Conservation (phyloP, 192 early-diverging fungal genomes). For the Coemansia sp. region DNA sequence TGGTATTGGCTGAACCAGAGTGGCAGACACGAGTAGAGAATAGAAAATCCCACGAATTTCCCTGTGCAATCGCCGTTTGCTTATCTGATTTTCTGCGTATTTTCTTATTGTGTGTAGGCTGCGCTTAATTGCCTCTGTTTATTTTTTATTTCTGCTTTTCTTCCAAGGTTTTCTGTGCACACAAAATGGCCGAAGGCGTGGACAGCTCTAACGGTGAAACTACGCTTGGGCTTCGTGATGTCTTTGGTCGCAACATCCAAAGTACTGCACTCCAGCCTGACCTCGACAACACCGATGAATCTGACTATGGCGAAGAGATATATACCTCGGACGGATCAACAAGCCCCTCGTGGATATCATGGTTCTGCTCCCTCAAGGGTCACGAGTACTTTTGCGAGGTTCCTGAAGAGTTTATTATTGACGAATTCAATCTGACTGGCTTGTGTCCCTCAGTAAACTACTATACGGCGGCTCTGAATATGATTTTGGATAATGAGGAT, state of each 20-base stretch:
- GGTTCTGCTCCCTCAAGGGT: slow-evolving; percentile 74
- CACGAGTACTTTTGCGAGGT: slow-evolving; percentile 81
- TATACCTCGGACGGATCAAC: slow-evolving; percentile 47
- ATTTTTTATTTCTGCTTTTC: neutral
- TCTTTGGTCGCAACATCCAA: slow-evolving; percentile 13
- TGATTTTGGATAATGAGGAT: slow-evolving; percentile 89
- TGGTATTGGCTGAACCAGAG: too few species aligned
- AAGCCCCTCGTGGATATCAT: slow-evolving; percentile 70
- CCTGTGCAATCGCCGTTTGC: too few species aligned
- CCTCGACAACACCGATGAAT: slow-evolving; percentile 48
- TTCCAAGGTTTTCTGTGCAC: slow-evolving; percentile 9
- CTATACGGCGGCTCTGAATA: slow-evolving; percentile 91
- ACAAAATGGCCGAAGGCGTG: slow-evolving; percentile 45
- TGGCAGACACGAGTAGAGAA: too few species aligned
- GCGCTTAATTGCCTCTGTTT: neutral
- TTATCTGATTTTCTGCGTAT: neutral
- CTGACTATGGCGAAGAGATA: slow-evolving; percentile 42
- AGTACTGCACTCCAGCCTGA: slow-evolving; percentile 27
- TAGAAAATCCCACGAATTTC: too few species aligned
- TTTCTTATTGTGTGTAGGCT: slow-evolving; percentile 7
- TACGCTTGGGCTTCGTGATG: slow-evolving; percentile 1
- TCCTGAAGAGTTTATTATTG: slow-evolving; percentile 81
- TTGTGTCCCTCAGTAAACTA: slow-evolving; percentile 76
- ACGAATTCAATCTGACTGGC: slow-evolving; percentile 98
- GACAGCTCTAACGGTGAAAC: slow-evolving; percentile 23